These are phyloP conservation scores for Lentinula lateritia DNA, from an alignment of 768 basidiomycete species.

Conservation along the genomic window DNA sequence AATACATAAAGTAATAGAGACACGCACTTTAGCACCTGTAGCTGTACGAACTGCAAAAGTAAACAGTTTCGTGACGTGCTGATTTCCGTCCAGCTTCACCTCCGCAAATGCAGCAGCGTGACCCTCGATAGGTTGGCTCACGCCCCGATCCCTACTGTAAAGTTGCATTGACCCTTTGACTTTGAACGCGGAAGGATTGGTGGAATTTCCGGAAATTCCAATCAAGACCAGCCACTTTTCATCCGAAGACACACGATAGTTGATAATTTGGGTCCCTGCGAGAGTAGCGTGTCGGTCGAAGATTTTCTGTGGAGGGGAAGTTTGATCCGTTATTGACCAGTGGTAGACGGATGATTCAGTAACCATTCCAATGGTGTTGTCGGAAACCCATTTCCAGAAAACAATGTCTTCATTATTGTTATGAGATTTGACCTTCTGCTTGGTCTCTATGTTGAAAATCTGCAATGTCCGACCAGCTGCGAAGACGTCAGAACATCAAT, in stretches of 20 bases:
- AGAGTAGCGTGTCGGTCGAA: slow-evolving; percentile 97
- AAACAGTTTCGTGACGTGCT: slow-evolving; percentile 84
- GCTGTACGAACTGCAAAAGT: slow-evolving; percentile 94
- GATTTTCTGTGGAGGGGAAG: slow-evolving; percentile 81
- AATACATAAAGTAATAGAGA: background rate
- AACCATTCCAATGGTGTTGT: slow-evolving; percentile 89
- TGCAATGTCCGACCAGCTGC: slow-evolving; percentile 91
- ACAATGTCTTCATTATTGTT: slow-evolving; percentile 89
- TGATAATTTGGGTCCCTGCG: slow-evolving; percentile 94
- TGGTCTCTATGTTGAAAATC: slow-evolving; percentile 96
- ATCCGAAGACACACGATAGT: slow-evolving; percentile 88
- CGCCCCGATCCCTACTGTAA: slow-evolving; percentile 86
- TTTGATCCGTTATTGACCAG: slow-evolving; percentile 75
- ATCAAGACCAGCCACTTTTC: slow-evolving; percentile 98
- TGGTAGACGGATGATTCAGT: slow-evolving; percentile 92
- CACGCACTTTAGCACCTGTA: slow-evolving; percentile 90
- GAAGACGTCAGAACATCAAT: slow-evolving; percentile 4
- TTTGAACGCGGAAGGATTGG: slow-evolving; percentile 95
- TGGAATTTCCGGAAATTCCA: slow-evolving; percentile 88
- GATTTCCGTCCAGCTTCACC: slow-evolving; percentile 84
- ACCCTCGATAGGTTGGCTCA: slow-evolving; percentile 97
- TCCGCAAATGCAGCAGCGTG: slow-evolving; percentile 97
- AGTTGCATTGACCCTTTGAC: slow-evolving; percentile 98
- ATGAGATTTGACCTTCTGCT: slow-evolving; percentile 97
- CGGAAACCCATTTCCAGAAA: slow-evolving; percentile 99